Conservation (phyloP, 805 yeast genomes). For the Soucietia sequanensis region DNA sequence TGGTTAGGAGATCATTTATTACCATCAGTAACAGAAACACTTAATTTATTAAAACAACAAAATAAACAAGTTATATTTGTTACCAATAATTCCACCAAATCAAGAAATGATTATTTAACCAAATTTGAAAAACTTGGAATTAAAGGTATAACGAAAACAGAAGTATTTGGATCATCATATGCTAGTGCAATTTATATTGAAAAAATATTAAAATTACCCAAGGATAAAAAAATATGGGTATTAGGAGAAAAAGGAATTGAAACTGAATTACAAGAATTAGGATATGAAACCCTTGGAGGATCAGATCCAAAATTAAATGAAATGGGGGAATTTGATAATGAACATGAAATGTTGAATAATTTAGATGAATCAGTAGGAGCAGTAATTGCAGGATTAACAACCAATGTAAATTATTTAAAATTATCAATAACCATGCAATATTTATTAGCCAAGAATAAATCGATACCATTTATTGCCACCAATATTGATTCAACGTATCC, state of each 20-base stretch:
- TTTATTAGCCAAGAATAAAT: conserved; percentile 53
- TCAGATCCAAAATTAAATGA: conserved; percentile 55
- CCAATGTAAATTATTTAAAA: conserved; percentile 75
- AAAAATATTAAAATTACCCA: conserved; percentile 71
- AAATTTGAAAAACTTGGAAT: conserved; percentile 67
- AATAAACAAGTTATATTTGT: conserved; percentile 82
- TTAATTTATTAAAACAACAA: conserved; percentile 51
- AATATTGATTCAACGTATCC: conserved; percentile 96
- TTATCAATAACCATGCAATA: conserved; percentile 81
- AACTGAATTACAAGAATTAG: conserved; percentile 71
- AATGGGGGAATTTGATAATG: conserved; percentile 50
- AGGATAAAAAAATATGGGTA: conserved; percentile 79
- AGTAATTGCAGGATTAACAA: conserved; percentile 86
- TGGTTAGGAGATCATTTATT: conserved; percentile 87
- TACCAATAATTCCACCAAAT: conserved; percentile 93
- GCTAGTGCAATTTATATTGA: conserved; percentile 86
- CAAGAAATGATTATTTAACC: conserved; percentile 69
- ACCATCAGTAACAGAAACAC: conserved; percentile 76
- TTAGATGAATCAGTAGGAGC: conserved; percentile 78
- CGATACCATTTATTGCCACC: conserved; percentile 81
- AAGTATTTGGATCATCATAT: conserved; percentile 88
- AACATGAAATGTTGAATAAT: conserved; percentile 51
- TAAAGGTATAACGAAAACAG: conserved; percentile 51
- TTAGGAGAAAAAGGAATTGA: conserved; percentile 87
- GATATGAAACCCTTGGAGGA: conserved; percentile 81